Conservation (phyloP, 1,284 basidiomycete species). For the Leccinum subrobustum region DNA sequence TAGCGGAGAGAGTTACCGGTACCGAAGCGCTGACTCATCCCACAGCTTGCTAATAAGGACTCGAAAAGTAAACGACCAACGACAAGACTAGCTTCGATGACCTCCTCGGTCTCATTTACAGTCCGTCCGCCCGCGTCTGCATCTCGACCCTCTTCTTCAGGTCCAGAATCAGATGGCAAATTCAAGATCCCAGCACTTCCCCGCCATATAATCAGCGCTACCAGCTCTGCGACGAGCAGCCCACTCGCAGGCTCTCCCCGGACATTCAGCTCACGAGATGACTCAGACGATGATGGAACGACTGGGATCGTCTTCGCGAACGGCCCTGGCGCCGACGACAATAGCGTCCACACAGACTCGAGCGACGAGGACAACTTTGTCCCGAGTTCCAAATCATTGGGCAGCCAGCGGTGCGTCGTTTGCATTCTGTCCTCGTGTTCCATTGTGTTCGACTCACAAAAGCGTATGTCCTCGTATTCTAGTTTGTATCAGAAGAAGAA, state of each 20-base stretch:
- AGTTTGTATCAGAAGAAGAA: slow-evolving; percentile 47
- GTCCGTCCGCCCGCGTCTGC: slow-evolving; percentile 43
- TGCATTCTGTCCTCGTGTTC: neutral
- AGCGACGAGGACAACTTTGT: slow-evolving; percentile 66
- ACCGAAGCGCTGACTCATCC: neutral
- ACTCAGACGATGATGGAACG: slow-evolving; percentile 29
- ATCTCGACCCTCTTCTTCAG: slow-evolving; percentile 46
- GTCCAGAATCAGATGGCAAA: slow-evolving; percentile 52
- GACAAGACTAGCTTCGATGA: slow-evolving; percentile 16
- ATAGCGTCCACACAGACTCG: slow-evolving; percentile 41
- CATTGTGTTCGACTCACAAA: slow-evolving; percentile 25
- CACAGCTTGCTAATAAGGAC: neutral
- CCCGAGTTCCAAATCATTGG: slow-evolving; percentile 66
- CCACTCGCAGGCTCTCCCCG: slow-evolving; percentile 52
- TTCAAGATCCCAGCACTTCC: slow-evolving; percentile 64
- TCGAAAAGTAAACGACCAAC: neutral
- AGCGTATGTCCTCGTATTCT: slow-evolving; percentile 8
- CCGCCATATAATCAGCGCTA: slow-evolving; percentile 39
- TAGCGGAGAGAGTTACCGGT: neutral
- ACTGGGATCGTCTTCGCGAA: slow-evolving; percentile 28
- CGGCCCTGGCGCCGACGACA: slow-evolving; percentile 22
- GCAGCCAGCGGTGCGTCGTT: slow-evolving; percentile 73
- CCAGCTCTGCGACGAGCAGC: slow-evolving; percentile 49
- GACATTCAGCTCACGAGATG: slow-evolving; percentile 41
- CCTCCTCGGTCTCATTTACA: slow-evolving; percentile 68